phyloP scores from a whole-genome alignment of 441 rosid species.

The Breynia disticha region DNA sequence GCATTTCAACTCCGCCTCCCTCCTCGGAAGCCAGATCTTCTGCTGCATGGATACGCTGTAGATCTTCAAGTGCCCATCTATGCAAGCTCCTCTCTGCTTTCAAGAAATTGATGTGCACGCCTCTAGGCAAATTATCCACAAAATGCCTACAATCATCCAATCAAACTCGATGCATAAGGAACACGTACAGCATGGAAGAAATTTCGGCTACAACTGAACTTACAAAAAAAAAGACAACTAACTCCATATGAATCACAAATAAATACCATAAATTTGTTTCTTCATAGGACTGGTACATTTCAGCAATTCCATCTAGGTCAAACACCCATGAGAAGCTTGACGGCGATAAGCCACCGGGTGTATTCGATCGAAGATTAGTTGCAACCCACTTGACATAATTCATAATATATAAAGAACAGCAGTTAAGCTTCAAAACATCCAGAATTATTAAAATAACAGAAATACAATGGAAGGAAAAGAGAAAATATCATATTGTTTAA shows the following conservation, averaged over 20 bases:
- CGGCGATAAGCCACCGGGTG: slow-evolving; percentile 25
- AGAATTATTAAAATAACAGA: not conserved
- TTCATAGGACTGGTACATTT: slow-evolving; percentile 78
- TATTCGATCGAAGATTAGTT: slow-evolving; percentile 58
- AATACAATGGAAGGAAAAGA: not conserved
- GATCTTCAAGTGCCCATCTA: slow-evolving; percentile 92
- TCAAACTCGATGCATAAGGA: not conserved
- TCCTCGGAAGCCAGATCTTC: slow-evolving; percentile 79
- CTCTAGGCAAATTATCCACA: slow-evolving; percentile 79
- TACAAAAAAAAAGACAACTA: not conserved
- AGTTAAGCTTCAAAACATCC: slow-evolving; percentile 1
- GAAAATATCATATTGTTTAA: not conserved
- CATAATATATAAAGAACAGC: not conserved
- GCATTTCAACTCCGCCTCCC: slow-evolving; percentile 94
- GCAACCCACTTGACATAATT: slow-evolving; percentile 60
- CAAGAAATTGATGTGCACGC: slow-evolving; percentile 79
- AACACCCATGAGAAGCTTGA: slow-evolving; percentile 77
- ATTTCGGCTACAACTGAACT: slow-evolving; percentile 2
- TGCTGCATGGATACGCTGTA: slow-evolving; percentile 79
- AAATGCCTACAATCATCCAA: slow-evolving; percentile 47
- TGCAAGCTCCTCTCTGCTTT: slow-evolving; percentile 98
- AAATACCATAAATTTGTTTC: slow-evolving; percentile 82
- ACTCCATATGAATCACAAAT: not conserved
- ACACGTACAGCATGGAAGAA: not conserved
- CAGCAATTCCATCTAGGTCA: slow-evolving; percentile 69